These are phyloP conservation scores for Venturia aucupariae DNA, from an alignment of 2,329 filamentous ascomycete genomes.

Conservation along the genomic window DNA sequence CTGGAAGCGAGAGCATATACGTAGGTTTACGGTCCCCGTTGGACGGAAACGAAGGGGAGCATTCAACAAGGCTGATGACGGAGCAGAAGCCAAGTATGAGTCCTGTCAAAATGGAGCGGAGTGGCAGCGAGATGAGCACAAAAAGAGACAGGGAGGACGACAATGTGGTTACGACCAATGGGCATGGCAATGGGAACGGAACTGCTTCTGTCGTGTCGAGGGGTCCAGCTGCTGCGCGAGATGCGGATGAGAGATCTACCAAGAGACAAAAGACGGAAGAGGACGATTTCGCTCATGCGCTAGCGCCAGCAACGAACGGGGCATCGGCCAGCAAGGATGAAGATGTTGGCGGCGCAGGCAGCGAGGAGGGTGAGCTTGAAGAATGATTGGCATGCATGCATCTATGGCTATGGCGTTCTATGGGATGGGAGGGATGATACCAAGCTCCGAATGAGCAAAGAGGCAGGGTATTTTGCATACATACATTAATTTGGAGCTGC, in stretches of 20 bases:
- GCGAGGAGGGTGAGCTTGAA: constrained; percentile 33
- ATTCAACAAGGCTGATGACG: constrained; percentile 24
- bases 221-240: not conserved
- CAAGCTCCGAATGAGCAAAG: not conserved
- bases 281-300: not conserved
- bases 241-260: not conserved
- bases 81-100: constrained; percentile 19
- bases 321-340: not conserved
- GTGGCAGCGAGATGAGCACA: constrained; percentile 21
- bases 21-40: constrained; percentile 34
- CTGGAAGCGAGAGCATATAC: constrained; percentile 37
- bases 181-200: constrained; percentile 19
- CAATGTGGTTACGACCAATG: constrained; percentile 19
- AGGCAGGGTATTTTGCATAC: not conserved
- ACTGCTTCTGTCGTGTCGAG: constrained; percentile 11
- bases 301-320: constrained; percentile 10
- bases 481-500: not conserved
- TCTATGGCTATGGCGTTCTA: not conserved
- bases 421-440: constrained; percentile 2
- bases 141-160: constrained; percentile 20
- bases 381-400: constrained; percentile 20
- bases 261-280: constrained; percentile 13
- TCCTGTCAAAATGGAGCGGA: constrained; percentile 21
- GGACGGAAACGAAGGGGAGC: constrained; percentile 24
- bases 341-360: constrained; percentile 22